These are phyloP conservation scores for Boechera retrofracta DNA, from an alignment of 345 rosid species.

Conservation along the genomic window DNA sequence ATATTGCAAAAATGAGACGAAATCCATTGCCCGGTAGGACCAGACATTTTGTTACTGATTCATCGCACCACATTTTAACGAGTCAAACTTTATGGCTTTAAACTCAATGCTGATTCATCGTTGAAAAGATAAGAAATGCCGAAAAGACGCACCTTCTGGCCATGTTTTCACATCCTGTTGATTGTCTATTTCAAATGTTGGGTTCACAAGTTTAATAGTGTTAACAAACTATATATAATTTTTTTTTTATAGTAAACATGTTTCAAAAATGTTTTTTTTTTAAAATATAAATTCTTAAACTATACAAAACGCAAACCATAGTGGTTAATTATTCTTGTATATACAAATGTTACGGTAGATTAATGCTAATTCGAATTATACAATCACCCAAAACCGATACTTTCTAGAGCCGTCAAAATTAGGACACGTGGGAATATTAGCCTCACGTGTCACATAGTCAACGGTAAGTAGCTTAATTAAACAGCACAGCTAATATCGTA, in stretches of 20 bases:
- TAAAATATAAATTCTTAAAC: too few species aligned
- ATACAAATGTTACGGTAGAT: too few species aligned
- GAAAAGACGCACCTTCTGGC: constrained; percentile 11
- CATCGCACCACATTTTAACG: constrained; percentile 27
- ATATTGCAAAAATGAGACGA: background rate
- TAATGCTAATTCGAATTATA: background rate
- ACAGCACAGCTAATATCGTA: background rate
- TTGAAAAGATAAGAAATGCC: background rate
- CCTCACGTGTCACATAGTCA: constrained; percentile 43
- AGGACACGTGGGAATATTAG: constrained; percentile 33
- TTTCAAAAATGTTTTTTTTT: too few species aligned
- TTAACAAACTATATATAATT: too few species aligned
- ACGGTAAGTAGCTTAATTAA: constrained; percentile 32
- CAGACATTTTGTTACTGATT: constrained; percentile 16
- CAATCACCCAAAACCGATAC: constrained; percentile 4
- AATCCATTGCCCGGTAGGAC: constrained; percentile 28
- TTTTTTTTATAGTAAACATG: too few species aligned
- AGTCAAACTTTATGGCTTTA: constrained; percentile 45
- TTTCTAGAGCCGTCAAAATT: constrained; percentile 32
- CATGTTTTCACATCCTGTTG: background rate
- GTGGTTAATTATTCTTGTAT: too few species aligned
- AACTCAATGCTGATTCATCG: constrained; percentile 35
- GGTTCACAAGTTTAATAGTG: background rate
- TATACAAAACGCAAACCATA: too few species aligned
- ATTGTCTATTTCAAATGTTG: background rate